Evolutionary conservation across 129 eudicot species (phyloP), one percentile per base, ranked within the genome.

Genomic region (Flaveria bidentis): DNA sequence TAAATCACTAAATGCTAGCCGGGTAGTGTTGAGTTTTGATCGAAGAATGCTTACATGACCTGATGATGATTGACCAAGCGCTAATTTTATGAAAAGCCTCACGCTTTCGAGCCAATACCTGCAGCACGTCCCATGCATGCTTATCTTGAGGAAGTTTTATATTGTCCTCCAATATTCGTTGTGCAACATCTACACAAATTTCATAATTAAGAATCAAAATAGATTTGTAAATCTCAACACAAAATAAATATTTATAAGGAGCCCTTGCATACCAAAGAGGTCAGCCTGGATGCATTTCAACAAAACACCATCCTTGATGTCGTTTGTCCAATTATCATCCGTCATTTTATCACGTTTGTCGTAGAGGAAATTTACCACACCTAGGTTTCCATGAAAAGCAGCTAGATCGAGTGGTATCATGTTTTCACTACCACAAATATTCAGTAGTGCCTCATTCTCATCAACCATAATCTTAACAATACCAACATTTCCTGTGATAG

Each of bases 31-130:
- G 25, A 26, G 2, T 26, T 2, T 26, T 26, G 28, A 26, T 26
- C 28, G 28, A 1, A 26, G 28, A 26, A 26, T 1, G 2, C 28
- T 26, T 39, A 81, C 84, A 16, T 74, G 76, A 18, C 0, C 16
- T 9, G 2, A 74, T 17, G 14, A 33, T 33, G 0, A 36, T 26
- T 20, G 22, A 10, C 4, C 36, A 0, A 30, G 36, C 4, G 14
- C 8, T 30, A 22, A 14, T 16, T 16, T 42, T 39, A 10, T 13
- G 47, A 66, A 74, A 78, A 15, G 62, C 83, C 7, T 1, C 9
- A 50, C 81, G 81, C 58, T 78, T 85, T 78, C 73, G 62, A 36
- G 86, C 84, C 74, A 85, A 41, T 15, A 9, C 81, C 52, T 79
- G 72, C 1, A 85, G 79, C 16, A 78, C 57, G 0, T 30, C 44